Conservation (phyloP, 2,329 filamentous ascomycete species). For the Colletotrichum australisinense region DNA sequence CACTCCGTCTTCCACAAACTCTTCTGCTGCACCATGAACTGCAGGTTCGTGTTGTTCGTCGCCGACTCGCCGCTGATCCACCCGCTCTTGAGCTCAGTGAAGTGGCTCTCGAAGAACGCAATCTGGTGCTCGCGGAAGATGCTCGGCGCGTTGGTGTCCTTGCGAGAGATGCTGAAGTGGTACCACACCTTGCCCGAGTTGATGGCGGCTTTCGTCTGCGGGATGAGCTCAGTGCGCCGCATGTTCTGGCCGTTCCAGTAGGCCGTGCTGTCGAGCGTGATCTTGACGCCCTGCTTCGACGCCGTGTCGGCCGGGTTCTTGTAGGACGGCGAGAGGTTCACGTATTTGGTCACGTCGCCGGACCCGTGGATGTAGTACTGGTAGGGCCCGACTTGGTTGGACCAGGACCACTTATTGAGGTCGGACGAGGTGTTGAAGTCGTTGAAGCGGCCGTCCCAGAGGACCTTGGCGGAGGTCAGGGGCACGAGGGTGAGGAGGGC, state of each 20-base stretch:
- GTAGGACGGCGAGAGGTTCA: slow-evolving; percentile 69
- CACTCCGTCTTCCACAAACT: slow-evolving; percentile 73
- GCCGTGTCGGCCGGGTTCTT: slow-evolving; percentile 74
- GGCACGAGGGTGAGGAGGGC: slow-evolving; percentile 17
- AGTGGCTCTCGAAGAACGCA: slow-evolving; percentile 74
- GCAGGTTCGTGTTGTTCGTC: slow-evolving; percentile 63
- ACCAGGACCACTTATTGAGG: slow-evolving; percentile 73
- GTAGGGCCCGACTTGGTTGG: slow-evolving; percentile 75
- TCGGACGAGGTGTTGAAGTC: slow-evolving; percentile 65
- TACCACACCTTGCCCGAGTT: slow-evolving; percentile 76
- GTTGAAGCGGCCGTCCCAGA: slow-evolving; percentile 77
- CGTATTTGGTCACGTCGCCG: slow-evolving; percentile 65
- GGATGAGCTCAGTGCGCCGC: slow-evolving; percentile 80
- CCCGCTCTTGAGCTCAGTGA: slow-evolving; percentile 80
- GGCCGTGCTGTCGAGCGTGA: slow-evolving; percentile 72
- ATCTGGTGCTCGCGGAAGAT: slow-evolving; percentile 75
- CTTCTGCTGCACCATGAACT: slow-evolving; percentile 72
- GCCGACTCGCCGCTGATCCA: slow-evolving; percentile 62
- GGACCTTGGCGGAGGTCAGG: slow-evolving; percentile 43
- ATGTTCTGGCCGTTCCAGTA: slow-evolving; percentile 80
- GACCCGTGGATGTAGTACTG: slow-evolving; percentile 82
- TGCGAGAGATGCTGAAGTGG: slow-evolving; percentile 76
- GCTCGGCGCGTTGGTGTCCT: slow-evolving; percentile 68
- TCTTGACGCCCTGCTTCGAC: slow-evolving; percentile 73
- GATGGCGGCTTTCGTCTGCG: slow-evolving; percentile 74